phyloP scores from a whole-genome alignment of 345 rosid genomes.

The Pistacia integerrima region DNA sequence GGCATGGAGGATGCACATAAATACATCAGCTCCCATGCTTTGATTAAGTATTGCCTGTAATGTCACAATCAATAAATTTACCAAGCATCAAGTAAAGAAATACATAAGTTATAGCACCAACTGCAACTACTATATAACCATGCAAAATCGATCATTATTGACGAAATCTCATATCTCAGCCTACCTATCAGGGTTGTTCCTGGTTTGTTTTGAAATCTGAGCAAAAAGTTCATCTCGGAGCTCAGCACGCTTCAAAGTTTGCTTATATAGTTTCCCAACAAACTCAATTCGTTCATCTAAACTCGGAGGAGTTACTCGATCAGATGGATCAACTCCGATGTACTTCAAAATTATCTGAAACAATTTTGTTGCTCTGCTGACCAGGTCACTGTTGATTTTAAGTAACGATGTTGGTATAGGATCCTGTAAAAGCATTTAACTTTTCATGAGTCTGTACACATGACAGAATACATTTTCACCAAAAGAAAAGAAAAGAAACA shows the following conservation, averaged over 20 bases:
- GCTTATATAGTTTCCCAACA: conserved; percentile 82
- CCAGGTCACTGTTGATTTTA: conserved; percentile 77
- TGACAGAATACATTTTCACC: neutral
- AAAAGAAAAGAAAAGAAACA: neutral
- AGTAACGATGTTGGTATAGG: conserved; percentile 94
- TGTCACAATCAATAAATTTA: conserved; percentile 15
- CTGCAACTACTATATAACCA: neutral
- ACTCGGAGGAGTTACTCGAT: conserved; percentile 65
- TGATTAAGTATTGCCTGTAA: conserved; percentile 75
- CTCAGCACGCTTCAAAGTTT: conserved; percentile 85
- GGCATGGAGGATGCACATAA: conserved; percentile 97
- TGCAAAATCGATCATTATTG: conserved; percentile 2
- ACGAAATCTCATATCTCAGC: neutral
- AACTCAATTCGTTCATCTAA: conserved; percentile 88
- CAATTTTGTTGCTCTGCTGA: conserved; percentile 81
- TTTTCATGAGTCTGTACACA: neutral
- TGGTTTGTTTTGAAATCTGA: conserved; percentile 94
- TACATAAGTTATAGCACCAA: conserved; percentile 5
- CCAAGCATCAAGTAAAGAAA: conserved; percentile 7
- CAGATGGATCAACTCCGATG: conserved; percentile 91
- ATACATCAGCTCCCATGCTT: conserved; percentile 96
- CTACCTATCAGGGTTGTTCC: conserved; percentile 90
- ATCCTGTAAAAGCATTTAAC: conserved; percentile 55
- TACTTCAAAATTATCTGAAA: conserved; percentile 87
- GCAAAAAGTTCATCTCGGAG: conserved; percentile 97